phyloP scores from a whole-genome alignment of 495 filamentous ascomycete genomes.

The Pyrenula aspistea region DNA sequence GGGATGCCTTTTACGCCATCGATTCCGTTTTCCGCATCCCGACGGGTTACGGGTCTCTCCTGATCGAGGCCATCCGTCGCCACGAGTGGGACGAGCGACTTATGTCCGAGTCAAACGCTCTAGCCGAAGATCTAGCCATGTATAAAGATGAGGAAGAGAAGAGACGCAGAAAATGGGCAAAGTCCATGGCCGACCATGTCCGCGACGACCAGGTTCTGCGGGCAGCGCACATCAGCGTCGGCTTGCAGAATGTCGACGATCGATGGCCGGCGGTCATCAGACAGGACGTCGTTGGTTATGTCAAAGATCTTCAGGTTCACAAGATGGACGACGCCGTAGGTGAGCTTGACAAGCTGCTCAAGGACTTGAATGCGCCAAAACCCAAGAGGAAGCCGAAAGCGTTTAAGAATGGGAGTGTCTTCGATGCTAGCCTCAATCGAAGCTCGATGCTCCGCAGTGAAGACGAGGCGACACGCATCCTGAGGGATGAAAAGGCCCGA shows the following conservation, averaged over 20 bases:
- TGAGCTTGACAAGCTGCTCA: constrained; percentile 56
- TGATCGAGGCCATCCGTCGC: constrained; percentile 74
- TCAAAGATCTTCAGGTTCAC: constrained; percentile 33
- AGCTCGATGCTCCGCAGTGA: constrained; percentile 70
- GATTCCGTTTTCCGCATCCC: constrained; percentile 69
- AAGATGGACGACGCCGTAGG: constrained; percentile 27
- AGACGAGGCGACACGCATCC: constrained; percentile 61
- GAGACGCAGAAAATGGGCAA: constrained; percentile 81
- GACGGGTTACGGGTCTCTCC: constrained; percentile 74
- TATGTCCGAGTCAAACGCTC: constrained; percentile 64
- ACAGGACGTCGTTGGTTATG: constrained; percentile 43
- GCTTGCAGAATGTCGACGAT: constrained; percentile 66
- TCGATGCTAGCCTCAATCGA: constrained; percentile 66
- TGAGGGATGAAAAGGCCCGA: constrained; percentile 70
- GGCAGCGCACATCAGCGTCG: constrained; percentile 68
- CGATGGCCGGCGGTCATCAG: constrained; percentile 58
- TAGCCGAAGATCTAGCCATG: constrained; percentile 83
- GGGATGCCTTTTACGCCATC: constrained; percentile 64
- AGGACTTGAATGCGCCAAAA: constrained; percentile 51
- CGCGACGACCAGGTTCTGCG: constrained; percentile 35
- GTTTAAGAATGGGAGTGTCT: constrained; percentile 92
- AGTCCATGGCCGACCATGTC: constrained; percentile 50
- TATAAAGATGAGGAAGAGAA: constrained; percentile 86
- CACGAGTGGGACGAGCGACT: constrained; percentile 88
- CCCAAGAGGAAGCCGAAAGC: constrained; percentile 72